A percentile compares a stretch with the other conserved stretches of the same genome.
These are phyloP conservation scores for Tetrahymena malaccensis DNA, from an alignment of 73 alveolate genomes.

Conservation along the genomic window DNA sequence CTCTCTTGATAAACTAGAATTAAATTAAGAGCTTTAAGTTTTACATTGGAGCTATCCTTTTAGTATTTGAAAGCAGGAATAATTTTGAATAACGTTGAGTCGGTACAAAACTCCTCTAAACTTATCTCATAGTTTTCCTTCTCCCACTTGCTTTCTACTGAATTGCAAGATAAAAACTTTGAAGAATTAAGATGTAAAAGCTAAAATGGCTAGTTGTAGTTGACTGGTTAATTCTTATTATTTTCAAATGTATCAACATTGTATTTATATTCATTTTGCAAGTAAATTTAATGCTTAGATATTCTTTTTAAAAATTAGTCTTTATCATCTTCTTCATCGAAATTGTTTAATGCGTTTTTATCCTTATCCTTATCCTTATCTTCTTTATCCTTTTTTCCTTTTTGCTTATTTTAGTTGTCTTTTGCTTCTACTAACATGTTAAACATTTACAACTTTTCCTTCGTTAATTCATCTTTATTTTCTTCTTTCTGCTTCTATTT, in stretches of 20 bases:
- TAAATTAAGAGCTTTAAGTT: background rate
- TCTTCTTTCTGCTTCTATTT: background rate
- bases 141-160: slow-evolving; percentile 23
- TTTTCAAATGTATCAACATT: slow-evolving; percentile 39
- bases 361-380: slow-evolving; percentile 17
- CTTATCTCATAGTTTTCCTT: slow-evolving; percentile 24
- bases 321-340: background rate
- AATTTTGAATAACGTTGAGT: slow-evolving; percentile 21
- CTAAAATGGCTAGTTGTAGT: slow-evolving; percentile 25
- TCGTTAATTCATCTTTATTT: background rate
- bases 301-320: background rate
- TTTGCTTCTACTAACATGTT: background rate
- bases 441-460: background rate
- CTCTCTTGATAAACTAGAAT: too few relatives aligned
- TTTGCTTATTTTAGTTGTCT: background rate
- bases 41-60: slow-evolving; percentile 6
- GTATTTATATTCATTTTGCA: slow-evolving; percentile 25
- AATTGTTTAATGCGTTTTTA: background rate
- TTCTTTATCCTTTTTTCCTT: slow-evolving; percentile 4
- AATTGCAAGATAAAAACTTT: slow-evolving; percentile 29
- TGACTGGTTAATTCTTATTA: background rate
- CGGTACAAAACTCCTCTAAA: slow-evolving; percentile 26
- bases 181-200: slow-evolving; percentile 32
- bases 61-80: slow-evolving; percentile 36
- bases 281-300: slow-evolving; percentile 8